Evolutionary conservation across 495 filamentous ascomycete genomes (phyloP), one percentile per base, ranked within the genome.

Genomic region (Tuber indicum): DNA sequence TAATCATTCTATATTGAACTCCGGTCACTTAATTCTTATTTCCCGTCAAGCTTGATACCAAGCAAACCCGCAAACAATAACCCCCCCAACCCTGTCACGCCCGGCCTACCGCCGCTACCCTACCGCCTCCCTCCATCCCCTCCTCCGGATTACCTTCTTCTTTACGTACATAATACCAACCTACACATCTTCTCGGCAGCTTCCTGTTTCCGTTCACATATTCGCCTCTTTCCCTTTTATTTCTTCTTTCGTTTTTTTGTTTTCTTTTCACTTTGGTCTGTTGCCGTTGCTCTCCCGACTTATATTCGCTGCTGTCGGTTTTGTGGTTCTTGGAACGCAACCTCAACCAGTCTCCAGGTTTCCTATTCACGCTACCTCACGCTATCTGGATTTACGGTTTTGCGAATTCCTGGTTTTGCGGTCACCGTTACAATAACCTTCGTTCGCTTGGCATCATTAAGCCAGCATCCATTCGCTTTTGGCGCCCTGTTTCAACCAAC

Each of bases 401-500:
- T 42, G 72, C 52, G 71, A 74, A 71, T 81, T 66, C 75, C 79
- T 81, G 72, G 79, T 78, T 39, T 39, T 81, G 79, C 73, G 74
- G 46, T 72, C 77, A 81, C 80, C 76, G 80, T 74, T 81, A 75
- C 74, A 73, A 77, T 77, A 75, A 72, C 76, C 74, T 77, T 74
- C 74, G 4, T 77, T 77, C 72, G 79, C 79, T 81, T 81, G 80
- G 80, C 80, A 78, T 72, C 70, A 75, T 75, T 71, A 73, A 49
- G 74, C 79, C 79, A 75, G 79, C 79, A 81, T 81, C 79, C 79
- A 62, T 76, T 81, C 78, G 71, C 80, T 81, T 77, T 81, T 82
- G 76, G 80, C 80, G 76, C 79, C 79, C 78, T 70, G 77, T 74
- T 75, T 52, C 71, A 73, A 74, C 71, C 58, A 81, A 73, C 73